A percentile compares a stretch with the other conserved stretches of the same genome.
These are phyloP conservation scores for Kwoniella dejecticola DNA, from an alignment of 768 basidiomycete species.

Conservation along the genomic window DNA sequence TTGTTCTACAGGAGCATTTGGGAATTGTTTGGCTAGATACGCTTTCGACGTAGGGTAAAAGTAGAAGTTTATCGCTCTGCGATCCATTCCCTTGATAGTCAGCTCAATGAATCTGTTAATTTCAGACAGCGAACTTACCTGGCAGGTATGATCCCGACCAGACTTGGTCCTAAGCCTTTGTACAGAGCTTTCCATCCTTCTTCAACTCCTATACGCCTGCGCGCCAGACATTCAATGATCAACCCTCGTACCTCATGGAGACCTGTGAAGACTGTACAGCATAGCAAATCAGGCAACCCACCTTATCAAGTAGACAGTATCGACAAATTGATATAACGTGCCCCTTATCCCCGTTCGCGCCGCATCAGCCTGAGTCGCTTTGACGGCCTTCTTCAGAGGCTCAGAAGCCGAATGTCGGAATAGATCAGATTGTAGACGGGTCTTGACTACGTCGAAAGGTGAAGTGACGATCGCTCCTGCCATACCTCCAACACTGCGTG, in stretches of 20 bases:
- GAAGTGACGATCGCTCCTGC: conserved; percentile 95
- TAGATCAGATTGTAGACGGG: conserved; percentile 87
- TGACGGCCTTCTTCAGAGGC: conserved; percentile 45
- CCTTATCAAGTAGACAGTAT: conserved; percentile 88
- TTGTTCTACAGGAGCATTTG: conserved; percentile 40
- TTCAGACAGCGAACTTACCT: conserved; percentile 56
- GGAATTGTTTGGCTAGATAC: conserved; percentile 76
- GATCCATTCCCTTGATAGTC: background rate
- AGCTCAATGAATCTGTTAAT: background rate
- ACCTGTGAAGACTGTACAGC: no score
- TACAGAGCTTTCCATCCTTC: conserved; percentile 89
- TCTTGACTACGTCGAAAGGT: conserved; percentile 98
- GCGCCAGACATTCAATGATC: background rate
- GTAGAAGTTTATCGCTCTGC: conserved; percentile 89
- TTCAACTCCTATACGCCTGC: conserved; percentile 70
- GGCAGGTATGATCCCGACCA: conserved; percentile 93
- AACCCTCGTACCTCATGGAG: no score
- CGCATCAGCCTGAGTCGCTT: conserved; percentile 47
- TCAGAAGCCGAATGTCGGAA: conserved; percentile 58
- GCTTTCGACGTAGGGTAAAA: conserved; percentile 96
- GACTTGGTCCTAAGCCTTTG: conserved; percentile 89
- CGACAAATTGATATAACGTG: conserved; percentile 87
- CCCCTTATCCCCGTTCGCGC: conserved; percentile 58
- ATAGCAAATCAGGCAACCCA: conserved; percentile 55
- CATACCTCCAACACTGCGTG: conserved; percentile 84